phyloP scores from a whole-genome alignment of 352 stramenopile genomes.

The Phytophthora hybrid region DNA sequence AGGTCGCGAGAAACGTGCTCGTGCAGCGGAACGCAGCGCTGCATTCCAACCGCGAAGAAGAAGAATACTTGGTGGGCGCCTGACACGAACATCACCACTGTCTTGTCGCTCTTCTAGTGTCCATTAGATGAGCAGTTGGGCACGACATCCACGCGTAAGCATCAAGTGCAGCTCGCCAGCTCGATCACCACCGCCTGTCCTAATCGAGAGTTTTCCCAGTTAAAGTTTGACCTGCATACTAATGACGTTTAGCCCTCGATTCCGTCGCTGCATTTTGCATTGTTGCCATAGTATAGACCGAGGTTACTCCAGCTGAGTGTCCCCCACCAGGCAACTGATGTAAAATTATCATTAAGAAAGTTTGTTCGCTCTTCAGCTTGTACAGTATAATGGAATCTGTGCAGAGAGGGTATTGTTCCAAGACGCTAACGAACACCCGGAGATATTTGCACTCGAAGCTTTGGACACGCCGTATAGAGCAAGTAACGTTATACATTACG shows the following conservation, averaged over 20 bases:
- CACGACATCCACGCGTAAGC: background rate
- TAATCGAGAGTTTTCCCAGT: background rate
- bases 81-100: background rate
- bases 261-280: conserved; percentile 27
- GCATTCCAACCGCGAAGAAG: background rate
- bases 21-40: background rate
- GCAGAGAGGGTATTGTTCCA: no score
- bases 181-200: background rate
- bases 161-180: background rate
- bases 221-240: background rate
- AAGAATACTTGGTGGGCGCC: background rate
- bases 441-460: background rate
- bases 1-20: background rate
- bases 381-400: no score
- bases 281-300: background rate
- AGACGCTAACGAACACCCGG: no score
- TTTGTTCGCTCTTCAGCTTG: conserved; percentile 83
- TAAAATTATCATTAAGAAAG: conserved; percentile 46
- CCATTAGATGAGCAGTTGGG: no score
- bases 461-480: background rate
- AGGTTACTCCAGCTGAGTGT: conserved; percentile 26
- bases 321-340: no score
- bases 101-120: no score
- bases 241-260: conserved; percentile 40
- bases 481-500: background rate